A percentile compares a stretch with the other conserved stretches of the same genome.
phyloP scores from a whole-genome alignment of 75 land plant genomes.

The Cryptomeria japonica region DNA sequence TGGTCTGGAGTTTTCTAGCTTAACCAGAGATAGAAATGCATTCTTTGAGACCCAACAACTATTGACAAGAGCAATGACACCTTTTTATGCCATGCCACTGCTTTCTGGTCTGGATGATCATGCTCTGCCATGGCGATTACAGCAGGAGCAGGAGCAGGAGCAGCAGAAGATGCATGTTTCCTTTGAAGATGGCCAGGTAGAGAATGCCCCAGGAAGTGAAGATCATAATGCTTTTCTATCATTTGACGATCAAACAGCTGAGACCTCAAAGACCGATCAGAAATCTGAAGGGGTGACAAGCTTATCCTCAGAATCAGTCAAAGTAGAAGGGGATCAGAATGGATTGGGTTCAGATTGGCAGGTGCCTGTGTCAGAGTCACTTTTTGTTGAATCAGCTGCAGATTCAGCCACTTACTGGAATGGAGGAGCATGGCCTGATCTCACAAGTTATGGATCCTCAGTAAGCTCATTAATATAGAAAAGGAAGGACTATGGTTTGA shows the following conservation, averaged over 20 bases:
- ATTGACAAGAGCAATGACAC: conserved; percentile 10
- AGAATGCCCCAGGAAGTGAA: conserved; percentile 8
- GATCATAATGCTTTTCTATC: conserved; percentile 5
- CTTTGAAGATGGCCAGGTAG: conserved; percentile 8
- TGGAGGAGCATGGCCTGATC: conserved; percentile 11
- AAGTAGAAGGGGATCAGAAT: conserved; percentile 12
- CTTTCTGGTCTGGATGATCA: conserved; percentile 7
- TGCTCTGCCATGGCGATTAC: conserved; percentile 5
- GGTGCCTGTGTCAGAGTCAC: conserved; percentile 7
- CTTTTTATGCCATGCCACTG: conserved; percentile 7
- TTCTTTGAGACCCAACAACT: conserved; percentile 13
- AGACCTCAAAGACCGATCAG: conserved; percentile 4
- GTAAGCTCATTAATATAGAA: conserved; percentile 8
- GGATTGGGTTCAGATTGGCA: conserved; percentile 11
- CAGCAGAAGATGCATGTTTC: conserved; percentile 7
- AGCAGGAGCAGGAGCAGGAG: conserved; percentile 11
- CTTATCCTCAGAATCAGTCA: conserved; percentile 3
- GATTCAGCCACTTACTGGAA: conserved; percentile 9
- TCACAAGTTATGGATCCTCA: conserved; percentile 1
- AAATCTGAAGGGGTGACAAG: conserved; percentile 10
- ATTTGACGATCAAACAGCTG: conserved; percentile 2
- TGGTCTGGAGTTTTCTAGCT: conserved; percentile 10
- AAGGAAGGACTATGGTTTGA: conserved; percentile 4
- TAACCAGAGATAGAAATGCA: not conserved
- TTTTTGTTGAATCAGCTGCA: not conserved